phyloP scores from a whole-genome alignment of 129 eudicot species.

The Flaveria trinervia region DNA sequence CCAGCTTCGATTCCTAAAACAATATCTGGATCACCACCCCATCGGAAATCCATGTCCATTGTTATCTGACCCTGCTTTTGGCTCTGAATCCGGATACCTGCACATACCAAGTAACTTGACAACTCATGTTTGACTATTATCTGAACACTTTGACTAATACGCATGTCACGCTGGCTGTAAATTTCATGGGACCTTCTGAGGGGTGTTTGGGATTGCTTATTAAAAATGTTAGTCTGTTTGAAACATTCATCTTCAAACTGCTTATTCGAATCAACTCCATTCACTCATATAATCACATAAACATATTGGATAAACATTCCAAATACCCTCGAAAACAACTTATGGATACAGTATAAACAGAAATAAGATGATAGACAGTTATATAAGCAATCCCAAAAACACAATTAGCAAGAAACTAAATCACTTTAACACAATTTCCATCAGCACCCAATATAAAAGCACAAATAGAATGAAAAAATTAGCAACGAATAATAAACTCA shows the following conservation, averaged over 20 bases:
- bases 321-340: neutral
- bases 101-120: slow-evolving; percentile 31
- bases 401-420: too few species aligned
- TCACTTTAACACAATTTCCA: too few species aligned
- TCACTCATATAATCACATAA: neutral
- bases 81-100: slow-evolving; percentile 97
- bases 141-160: neutral
- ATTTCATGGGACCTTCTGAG: neutral
- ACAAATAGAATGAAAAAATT: too few species aligned
- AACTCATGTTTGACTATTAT: neutral
- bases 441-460: too few species aligned
- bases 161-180: neutral
- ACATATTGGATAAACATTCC: neutral
- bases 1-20: slow-evolving; percentile 77
- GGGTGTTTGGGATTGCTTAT: neutral
- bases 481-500: too few species aligned
- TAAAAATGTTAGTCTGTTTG: neutral
- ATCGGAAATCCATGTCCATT: slow-evolving; percentile 94
- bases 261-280: neutral
- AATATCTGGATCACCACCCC: slow-evolving; percentile 98
- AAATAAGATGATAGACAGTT: neutral
- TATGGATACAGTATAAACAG: neutral
- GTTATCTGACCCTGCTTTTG: slow-evolving; percentile 86
- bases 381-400: neutral
- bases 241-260: too few species aligned